Base-by-base conservation (phyloP, 2,329 filamentous ascomycete genomes). In the Sordariomycetes sp. region DNA sequence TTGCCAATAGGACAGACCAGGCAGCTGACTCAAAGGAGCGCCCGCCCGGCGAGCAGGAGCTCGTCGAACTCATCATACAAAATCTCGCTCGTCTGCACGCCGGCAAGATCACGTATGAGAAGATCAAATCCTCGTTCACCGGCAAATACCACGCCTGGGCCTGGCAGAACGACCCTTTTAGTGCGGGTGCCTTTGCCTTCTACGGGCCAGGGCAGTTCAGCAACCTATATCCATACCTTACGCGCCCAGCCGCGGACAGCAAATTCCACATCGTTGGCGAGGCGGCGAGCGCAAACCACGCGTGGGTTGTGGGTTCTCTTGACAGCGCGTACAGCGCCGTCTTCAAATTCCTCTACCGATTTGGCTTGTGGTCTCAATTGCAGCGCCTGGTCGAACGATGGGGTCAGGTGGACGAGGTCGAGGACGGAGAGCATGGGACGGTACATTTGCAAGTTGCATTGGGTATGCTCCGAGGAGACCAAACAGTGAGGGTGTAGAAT, bases 171-270 rank as follows among this genome's bases (percentile, higher is more conserved):
- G 58, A 62, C 23, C 46, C 47, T 0, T 44, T 46, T 8, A 50
- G 47, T 1, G 43, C 47, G 0, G 63, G 61, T 0, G 60, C 59
- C 0, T 65, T 63, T 36, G 60, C 59, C 26, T 8, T 29, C n/a
- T n/a, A n/a, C n/a, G 53, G 56, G 0, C 58, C 60, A 0, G 54
- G 57, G 0, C 60, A 64, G 35, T 66, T 61, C 44, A 44, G 43
- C 3, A 47, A 54, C 15, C 23, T 60, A 18, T 61, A 55, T 28
- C 54, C 55, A 0, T 33, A 45, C 2, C 45, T 63, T 12, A 39
- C 42, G 15, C 39, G 40, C 6, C 44, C 48, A 0, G 38, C 46
- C 10, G 51, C 49, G 1, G 39, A 49, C 2, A 43, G 50, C 1
- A 48, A 49, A 5, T 44, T 62, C 2, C 40, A 53, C 14, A 46